Evolutionary conservation across 305 asterid genomes (phyloP), one percentile per base, ranked within the genome.

Genomic region (Rubia peregrina): DNA sequence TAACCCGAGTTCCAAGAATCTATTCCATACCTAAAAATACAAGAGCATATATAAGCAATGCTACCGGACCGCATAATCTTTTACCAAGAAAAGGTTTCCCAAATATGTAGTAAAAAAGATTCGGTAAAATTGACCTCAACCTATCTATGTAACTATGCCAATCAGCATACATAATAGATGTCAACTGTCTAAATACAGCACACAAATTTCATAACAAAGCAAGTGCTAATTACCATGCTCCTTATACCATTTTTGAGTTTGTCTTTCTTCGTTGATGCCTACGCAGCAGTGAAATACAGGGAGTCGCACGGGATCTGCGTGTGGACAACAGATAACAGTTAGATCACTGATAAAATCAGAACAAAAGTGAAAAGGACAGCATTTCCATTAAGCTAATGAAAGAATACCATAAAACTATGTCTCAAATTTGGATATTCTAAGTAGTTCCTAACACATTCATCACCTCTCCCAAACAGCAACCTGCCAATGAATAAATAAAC

Each of bases 231-330:
- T 86, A 91, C 96, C 93, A 59, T 89, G 82, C 71, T 91, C 96
- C 72, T 82, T 84, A 72, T 91, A 91, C 96, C 97, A 88, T 66
- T 86, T 84, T 14, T 88, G 85, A 26, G 85, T 66, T 83, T 89
- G 74, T 74, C 87, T 90, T 76, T 89, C 96, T 75, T 87, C 96
- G 67, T 86, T 84, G 61, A 87, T 49, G 68, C 97, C 97, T 17
- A 88, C 96, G 74, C 96, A 89, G 69, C 92, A 88, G 78, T 91
- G 93, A 80, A 89, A 89, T 51, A 88, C 82, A 60, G 95, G 95
- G 61, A 91, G 89, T 10, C 90, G 89, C 42, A 91, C 90, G 66
- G 95, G 89, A 78, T 77, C 96, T 88, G 86, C 85, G 81, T 8
- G 43, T 59, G 59, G 19, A 26, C 40, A 9, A 61, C 69, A 10